These are phyloP conservation scores for Rhizopogon vesiculosus DNA, from an alignment of 768 basidiomycete genomes.

Conservation along the genomic window DNA sequence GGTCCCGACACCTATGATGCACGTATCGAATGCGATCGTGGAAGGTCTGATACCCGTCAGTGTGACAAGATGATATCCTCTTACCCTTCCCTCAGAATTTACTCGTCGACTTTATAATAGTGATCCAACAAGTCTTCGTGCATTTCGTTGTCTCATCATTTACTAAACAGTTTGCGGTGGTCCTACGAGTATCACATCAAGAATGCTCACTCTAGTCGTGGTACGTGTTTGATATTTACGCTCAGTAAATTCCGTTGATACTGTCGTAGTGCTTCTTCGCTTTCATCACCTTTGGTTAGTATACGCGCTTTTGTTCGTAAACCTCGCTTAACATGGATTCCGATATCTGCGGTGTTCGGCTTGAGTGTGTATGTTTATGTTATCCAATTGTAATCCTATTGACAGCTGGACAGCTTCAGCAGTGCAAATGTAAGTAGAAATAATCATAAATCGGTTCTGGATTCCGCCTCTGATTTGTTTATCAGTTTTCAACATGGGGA, in stretches of 20 bases:
- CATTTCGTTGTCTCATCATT: not conserved
- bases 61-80: not conserved
- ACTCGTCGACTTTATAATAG: conserved; percentile 19
- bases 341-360: conserved; percentile 19
- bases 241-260: not conserved
- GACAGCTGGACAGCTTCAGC: conserved; percentile 12
- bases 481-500: conserved; percentile 15
- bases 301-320: not conserved
- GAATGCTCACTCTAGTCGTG: conserved; percentile 6
- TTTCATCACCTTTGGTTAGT: conserved; percentile 18
- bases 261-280: conserved; percentile 12
- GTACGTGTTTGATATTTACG: conserved; percentile 7
- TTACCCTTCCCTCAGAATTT: conserved; percentile 14
- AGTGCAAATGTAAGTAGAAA: conserved; percentile 21
- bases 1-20: too few relatives aligned
- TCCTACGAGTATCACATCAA: conserved; percentile 4
- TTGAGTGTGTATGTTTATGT: conserved; percentile 15
- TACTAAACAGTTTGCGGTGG: conserved; percentile 13
- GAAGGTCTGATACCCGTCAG: too few relatives aligned
- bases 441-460: not conserved
- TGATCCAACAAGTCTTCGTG: not conserved
- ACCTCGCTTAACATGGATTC: conserved; percentile 10
- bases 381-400: not conserved
- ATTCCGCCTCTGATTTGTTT: conserved; percentile 5
- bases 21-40: too few relatives aligned